Evolutionary conservation across 2,329 filamentous ascomycete genomes (phyloP).

Genomic region (Colletotrichum sp.): DNA sequence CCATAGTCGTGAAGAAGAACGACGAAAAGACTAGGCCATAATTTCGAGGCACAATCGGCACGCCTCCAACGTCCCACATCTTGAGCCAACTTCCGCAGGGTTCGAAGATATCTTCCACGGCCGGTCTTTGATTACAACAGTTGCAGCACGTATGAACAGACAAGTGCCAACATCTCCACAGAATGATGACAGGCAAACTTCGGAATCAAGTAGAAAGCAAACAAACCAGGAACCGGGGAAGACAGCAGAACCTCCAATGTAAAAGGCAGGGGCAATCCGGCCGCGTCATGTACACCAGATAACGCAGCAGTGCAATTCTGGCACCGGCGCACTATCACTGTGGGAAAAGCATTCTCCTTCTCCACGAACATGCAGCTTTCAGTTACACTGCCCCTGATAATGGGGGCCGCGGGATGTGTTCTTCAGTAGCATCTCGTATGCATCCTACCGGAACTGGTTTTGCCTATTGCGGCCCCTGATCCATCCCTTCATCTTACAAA

Average conservation of each 20-base stretch:
- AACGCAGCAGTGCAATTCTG: not conserved
- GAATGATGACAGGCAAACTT: not conserved
- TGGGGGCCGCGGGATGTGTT: not conserved
- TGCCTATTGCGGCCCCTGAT: not conserved
- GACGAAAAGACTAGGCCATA: slow-evolving; percentile 19
- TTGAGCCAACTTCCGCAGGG: not conserved
- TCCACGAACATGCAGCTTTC: not conserved
- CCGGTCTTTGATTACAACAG: not conserved
- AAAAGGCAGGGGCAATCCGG: not conserved
- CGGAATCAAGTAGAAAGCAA: not conserved
- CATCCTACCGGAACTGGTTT: not conserved
- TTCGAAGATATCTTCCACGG: not conserved
- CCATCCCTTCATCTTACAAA: not conserved
- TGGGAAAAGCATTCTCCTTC: not conserved
- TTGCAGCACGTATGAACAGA: not conserved
- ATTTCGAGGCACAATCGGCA: slow-evolving; percentile 21
- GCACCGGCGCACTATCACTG: not conserved
- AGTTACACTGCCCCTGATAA: not conserved
- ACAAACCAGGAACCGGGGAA: not conserved
- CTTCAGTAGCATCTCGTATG: not conserved
- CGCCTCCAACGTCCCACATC: slow-evolving; percentile 20
- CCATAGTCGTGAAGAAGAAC: slow-evolving; percentile 24
- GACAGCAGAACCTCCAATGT: not conserved
- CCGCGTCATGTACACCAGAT: not conserved
- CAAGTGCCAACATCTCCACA: not conserved